Conservation (phyloP, 208 protist genomes). For the Trypanosoma platydactyli region DNA sequence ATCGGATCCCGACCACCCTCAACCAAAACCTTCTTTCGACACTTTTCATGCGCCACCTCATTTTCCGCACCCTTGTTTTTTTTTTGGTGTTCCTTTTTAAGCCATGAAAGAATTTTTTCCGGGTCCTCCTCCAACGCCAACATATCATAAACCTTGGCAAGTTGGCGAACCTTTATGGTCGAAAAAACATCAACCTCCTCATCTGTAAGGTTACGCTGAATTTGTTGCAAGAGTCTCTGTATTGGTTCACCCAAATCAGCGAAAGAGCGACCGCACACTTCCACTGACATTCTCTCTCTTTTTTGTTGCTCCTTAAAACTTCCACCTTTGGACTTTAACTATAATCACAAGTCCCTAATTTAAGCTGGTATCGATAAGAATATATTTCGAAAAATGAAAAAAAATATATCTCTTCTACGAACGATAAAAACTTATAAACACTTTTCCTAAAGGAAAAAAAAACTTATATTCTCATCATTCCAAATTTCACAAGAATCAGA, state of each 20-base stretch:
- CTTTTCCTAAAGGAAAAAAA: not conserved
- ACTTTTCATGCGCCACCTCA: conserved; percentile 25
- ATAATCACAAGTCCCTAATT: not conserved
- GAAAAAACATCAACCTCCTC: conserved; percentile 31
- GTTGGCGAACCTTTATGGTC: conserved; percentile 32
- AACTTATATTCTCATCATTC: not conserved
- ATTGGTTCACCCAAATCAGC: conserved; percentile 39
- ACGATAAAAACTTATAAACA: not conserved
- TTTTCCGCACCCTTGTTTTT: conserved; percentile 20
- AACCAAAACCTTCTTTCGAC: conserved; percentile 22
- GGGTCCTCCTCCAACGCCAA: conserved; percentile 38
- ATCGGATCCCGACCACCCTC: conserved; percentile 33
- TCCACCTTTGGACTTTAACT: too few relatives aligned
- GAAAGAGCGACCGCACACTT: conserved; percentile 14
- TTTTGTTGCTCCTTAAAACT: too few relatives aligned
- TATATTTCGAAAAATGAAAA: not conserved
- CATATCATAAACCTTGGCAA: conserved; percentile 48
- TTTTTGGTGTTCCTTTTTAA: conserved; percentile 32
- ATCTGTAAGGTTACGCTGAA: conserved; percentile 32
- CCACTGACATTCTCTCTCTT: conserved; percentile 13
- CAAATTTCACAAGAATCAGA: not conserved
- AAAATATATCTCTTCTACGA: not conserved
- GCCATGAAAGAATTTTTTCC: conserved; percentile 40
- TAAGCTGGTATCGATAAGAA: not conserved
- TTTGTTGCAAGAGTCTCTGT: conserved; percentile 28